Evolutionary conservation across 2,329 filamentous ascomycete species (phyloP), one percentile per base, ranked within the genome.

Genomic region (Alternaria sp.): DNA sequence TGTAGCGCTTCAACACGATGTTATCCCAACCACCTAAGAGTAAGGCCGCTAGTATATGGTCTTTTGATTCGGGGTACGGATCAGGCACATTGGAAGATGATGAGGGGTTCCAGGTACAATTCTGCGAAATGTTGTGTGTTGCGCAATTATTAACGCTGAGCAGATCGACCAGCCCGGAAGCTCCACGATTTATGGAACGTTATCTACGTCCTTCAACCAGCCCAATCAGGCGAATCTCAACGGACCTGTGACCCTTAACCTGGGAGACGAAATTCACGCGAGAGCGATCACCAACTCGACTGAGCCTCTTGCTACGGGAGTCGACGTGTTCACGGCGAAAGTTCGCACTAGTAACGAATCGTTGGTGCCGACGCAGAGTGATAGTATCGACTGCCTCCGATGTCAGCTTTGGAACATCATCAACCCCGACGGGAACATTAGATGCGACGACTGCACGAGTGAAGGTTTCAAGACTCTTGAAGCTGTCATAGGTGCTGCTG

Each of bases 1-100:
- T 43, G 55, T 45, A 30, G 55, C 52, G 50, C 47, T 56, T 59
- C 9, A 44, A 36, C 45, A 65, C 45, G 30, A 77, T 77, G 74
- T 62, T 72, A 51, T 71, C 72, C n/a, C 73, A 67, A 6, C 17
- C 60, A n/a, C 56, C 65, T 12, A 77, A 73, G 54, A 51, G 23
- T 36, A 69, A 65, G 36, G 71, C 74, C 9, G 64, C 73, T 17
- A 77, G 75, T 50, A 75, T 75, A 32, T 76, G 73, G 71, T 74
- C 71, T 19, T 61, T 75, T 25, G 76, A 79, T 58, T 79, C 76
- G n/a, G 75, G 77, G 7, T 79, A 79, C 65, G 71, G 61, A 15
- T 71, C 74, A 6, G 69, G 65, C 28, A 63, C 62, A 8, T 51
- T 69, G 21, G 57, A 63, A 15, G 69, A 72, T 21, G 71, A 72